Conservation (phyloP, 768 basidiomycete genomes). For the Mycena floridula region DNA sequence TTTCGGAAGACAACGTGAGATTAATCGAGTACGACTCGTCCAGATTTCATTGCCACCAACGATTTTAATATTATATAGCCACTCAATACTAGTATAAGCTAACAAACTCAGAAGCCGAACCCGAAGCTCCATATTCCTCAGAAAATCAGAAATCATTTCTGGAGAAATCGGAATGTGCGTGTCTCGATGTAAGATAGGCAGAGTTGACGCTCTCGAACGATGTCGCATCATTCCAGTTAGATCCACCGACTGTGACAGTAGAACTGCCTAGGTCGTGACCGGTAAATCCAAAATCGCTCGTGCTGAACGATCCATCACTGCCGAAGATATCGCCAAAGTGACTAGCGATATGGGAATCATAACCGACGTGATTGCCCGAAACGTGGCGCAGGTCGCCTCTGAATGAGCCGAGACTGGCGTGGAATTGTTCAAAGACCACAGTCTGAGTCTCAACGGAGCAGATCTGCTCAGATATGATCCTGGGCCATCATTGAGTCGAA, state of each 20-base stretch:
- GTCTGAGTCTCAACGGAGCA: constrained; percentile 32
- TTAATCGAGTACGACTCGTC: too few species aligned
- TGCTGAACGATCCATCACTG: constrained; percentile 22
- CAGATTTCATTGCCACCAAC: too few species aligned
- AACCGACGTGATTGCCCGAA: constrained; percentile 25
- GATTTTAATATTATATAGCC: too few species aligned
- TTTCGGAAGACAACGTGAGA: too few species aligned
- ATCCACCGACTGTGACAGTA: constrained; percentile 17
- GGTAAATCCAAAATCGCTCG: constrained; percentile 25
- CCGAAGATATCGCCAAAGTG: constrained; percentile 22
- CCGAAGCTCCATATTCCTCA: too few species aligned
- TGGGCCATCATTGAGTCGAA: constrained; percentile 2
- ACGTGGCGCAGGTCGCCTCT: constrained; percentile 22
- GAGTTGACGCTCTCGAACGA: constrained; percentile 18
- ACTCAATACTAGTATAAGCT: too few species aligned
- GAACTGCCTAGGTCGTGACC: constrained; percentile 23
- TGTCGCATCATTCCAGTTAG: constrained; percentile 21
- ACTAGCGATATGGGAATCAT: constrained; percentile 23
- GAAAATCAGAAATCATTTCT: too few species aligned
- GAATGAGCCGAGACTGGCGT: constrained; percentile 15
- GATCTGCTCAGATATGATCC: constrained; percentile 24
- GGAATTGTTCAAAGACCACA: constrained; percentile 29
- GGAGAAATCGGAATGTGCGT: too few species aligned
- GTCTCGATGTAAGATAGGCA: constrained; percentile 14
- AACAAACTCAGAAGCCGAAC: too few species aligned